Conservation (phyloP, 2,329 filamentous ascomycete genomes). For the Anthostomella pinea region DNA sequence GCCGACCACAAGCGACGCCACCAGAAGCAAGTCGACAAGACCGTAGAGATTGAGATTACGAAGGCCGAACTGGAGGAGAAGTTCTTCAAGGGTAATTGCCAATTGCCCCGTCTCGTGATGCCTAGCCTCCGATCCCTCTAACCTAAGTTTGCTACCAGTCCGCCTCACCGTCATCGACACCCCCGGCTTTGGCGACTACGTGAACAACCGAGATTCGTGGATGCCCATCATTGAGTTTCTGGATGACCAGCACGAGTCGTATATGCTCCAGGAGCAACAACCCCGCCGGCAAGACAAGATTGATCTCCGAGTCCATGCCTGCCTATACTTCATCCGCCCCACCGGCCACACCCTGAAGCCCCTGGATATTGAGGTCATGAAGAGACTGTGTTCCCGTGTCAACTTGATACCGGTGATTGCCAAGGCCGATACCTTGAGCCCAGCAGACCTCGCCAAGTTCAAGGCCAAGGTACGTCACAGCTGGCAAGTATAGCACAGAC, state of each 20-base stretch:
- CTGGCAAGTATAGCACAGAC: too few species aligned
- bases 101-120: not conserved
- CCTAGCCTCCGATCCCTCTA: conserved; percentile 3
- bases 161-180: conserved; percentile 98
- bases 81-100: conserved; percentile 89
- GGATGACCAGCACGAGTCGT: conserved; percentile 99
- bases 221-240: conserved; percentile 99
- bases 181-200: conserved; percentile 98
- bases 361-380: conserved; percentile 99
- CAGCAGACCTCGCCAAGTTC: conserved; percentile 85
- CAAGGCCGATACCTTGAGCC: conserved; percentile 97
- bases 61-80: conserved; percentile 99
- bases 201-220: conserved; percentile 99
- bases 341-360: conserved; percentile 98
- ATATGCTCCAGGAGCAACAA: conserved; percentile 99
- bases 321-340: conserved; percentile 97
- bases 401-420: conserved; percentile 98
- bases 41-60: conserved; percentile 99
- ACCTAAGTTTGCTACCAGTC: conserved; percentile 53
- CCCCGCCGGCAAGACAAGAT: conserved; percentile 98
- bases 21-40: conserved; percentile 99
- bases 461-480: conserved; percentile 76
- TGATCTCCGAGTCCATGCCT: conserved; percentile 96
- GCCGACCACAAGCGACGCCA: conserved; percentile 99
- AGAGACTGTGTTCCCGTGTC: conserved; percentile 94